These are phyloP conservation scores for Mycosphaerella sp. DNA, from an alignment of 2,329 filamentous ascomycete species.

Conservation along the genomic window DNA sequence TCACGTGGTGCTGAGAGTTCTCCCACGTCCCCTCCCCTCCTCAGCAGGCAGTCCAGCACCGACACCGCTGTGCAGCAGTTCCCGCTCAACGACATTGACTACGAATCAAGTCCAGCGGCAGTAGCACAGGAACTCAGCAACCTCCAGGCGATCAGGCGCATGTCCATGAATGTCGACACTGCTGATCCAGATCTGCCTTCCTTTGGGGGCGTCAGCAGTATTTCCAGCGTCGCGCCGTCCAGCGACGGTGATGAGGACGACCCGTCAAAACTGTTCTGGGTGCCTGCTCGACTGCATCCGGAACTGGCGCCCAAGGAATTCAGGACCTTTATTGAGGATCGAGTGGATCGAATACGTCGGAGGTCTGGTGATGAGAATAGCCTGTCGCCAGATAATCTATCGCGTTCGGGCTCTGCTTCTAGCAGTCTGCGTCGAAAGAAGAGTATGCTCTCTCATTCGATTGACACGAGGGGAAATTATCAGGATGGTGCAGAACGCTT, in stretches of 20 bases:
- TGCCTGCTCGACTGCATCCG: constrained; percentile 87
- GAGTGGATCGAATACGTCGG: constrained; percentile 81
- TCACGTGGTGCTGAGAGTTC: constrained; percentile 27
- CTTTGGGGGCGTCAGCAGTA: constrained; percentile 50
- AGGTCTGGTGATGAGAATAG: constrained; percentile 64
- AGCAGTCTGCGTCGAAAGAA: constrained; percentile 75
- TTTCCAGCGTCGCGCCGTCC: constrained; percentile 65
- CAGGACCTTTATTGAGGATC: constrained; percentile 90
- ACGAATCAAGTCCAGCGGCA: constrained; percentile 82
- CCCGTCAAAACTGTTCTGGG: constrained; percentile 85
- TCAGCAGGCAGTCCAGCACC: constrained; percentile 33
- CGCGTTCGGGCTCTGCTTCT: constrained; percentile 50
- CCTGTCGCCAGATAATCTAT: constrained; percentile 54
- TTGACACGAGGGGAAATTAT: constrained; percentile 71
- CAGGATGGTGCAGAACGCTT: constrained; percentile 77
- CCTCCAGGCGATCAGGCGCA: constrained; percentile 77
- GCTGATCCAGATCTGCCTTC: constrained; percentile 70
- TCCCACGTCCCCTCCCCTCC: constrained; percentile 36
- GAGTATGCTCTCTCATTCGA: constrained; percentile 89
- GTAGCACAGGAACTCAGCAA: constrained; percentile 91
- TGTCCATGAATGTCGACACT: constrained; percentile 85
- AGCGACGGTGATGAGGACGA: constrained; percentile 77
- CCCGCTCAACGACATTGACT: constrained; percentile 76
- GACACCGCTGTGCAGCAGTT: constrained; percentile 43
- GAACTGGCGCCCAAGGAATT: constrained; percentile 94